Conservation (phyloP, 2,329 filamentous ascomycete species). For the Neodidymelliopsis sp. region DNA sequence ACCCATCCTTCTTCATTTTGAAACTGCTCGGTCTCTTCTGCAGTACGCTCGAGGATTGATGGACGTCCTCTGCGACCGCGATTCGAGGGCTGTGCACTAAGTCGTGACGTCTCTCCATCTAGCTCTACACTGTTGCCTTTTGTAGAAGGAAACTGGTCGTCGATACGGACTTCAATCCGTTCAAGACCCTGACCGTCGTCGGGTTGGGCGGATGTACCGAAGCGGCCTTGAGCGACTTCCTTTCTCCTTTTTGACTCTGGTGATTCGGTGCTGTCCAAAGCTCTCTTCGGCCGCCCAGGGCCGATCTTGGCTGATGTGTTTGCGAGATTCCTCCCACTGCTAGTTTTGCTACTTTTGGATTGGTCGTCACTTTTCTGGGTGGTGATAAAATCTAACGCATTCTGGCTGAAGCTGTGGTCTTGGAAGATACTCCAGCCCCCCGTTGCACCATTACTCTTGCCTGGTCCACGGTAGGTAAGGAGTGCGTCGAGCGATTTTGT, state of each 20-base stretch:
- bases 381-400: slow-evolving; percentile 57
- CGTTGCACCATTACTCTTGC: slow-evolving; percentile 73
- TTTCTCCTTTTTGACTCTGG: slow-evolving; percentile 64
- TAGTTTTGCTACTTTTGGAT: slow-evolving; percentile 23
- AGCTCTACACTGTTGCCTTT: slow-evolving; percentile 9
- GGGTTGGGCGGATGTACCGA: slow-evolving; percentile 62
- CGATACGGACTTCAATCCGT: slow-evolving; percentile 58
- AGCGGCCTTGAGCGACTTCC: slow-evolving; percentile 71
- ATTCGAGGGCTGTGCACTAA: slow-evolving; percentile 25
- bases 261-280: slow-evolving; percentile 35
- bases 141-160: slow-evolving; percentile 52
- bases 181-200: slow-evolving; percentile 48
- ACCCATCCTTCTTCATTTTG: slow-evolving; percentile 54
- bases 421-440: slow-evolving; percentile 84
- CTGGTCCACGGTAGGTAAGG: slow-evolving; percentile 72
- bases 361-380: slow-evolving; percentile 33
- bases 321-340: slow-evolving; percentile 4
- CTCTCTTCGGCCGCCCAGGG: slow-evolving; percentile 38
- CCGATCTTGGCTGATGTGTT: slow-evolving; percentile 29
- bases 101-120: slow-evolving; percentile 25
- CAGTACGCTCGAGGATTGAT: slow-evolving; percentile 44
- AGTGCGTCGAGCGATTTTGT: slow-evolving; percentile 76
- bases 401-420: slow-evolving; percentile 63
- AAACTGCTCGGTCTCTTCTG: slow-evolving; percentile 39
- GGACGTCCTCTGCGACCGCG: slow-evolving; percentile 39